These are phyloP conservation scores for Trametes sanguinea DNA, from an alignment of 768 basidiomycete genomes.

Conservation along the genomic window DNA sequence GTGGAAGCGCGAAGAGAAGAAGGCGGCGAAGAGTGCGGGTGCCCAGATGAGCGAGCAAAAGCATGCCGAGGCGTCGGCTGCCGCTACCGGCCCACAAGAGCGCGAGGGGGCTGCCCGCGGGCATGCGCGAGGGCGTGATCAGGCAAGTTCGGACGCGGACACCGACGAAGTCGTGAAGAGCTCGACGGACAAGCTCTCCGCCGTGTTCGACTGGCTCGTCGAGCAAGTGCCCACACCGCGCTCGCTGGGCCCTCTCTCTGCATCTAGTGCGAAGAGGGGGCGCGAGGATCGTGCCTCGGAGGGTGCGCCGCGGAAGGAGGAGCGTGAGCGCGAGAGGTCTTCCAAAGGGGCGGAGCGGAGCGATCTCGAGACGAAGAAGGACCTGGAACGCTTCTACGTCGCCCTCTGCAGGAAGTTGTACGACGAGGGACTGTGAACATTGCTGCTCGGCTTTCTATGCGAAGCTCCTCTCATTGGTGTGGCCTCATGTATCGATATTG, in stretches of 20 bases:
- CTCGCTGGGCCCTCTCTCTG: constrained; percentile 1
- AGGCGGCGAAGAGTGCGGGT: constrained; percentile 39
- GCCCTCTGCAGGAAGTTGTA: constrained; percentile 88
- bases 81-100: not conserved
- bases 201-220: constrained; percentile 78
- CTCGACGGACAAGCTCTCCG: constrained; percentile 72
- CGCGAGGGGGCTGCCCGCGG: not conserved
- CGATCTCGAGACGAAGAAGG: constrained; percentile 66
- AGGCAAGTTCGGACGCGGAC: constrained; percentile 35
- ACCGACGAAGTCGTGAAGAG: constrained; percentile 59
- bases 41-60: constrained; percentile 33
- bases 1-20: constrained; percentile 59
- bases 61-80: constrained; percentile 7
- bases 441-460: not conserved
- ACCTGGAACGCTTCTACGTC: constrained; percentile 88
- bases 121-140: constrained; percentile 18
- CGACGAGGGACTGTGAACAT: constrained; percentile 80
- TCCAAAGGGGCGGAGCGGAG: constrained; percentile 26
- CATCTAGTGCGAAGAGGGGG: constrained; percentile 11
- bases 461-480: not conserved
- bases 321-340: constrained; percentile 21
- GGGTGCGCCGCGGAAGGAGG: not conserved
- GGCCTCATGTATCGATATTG: not conserved
- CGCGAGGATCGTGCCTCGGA: not conserved
- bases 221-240: constrained; percentile 51